Conservation (phyloP, 1,139 yeast species). For the Casaregolazyma lundiana region DNA sequence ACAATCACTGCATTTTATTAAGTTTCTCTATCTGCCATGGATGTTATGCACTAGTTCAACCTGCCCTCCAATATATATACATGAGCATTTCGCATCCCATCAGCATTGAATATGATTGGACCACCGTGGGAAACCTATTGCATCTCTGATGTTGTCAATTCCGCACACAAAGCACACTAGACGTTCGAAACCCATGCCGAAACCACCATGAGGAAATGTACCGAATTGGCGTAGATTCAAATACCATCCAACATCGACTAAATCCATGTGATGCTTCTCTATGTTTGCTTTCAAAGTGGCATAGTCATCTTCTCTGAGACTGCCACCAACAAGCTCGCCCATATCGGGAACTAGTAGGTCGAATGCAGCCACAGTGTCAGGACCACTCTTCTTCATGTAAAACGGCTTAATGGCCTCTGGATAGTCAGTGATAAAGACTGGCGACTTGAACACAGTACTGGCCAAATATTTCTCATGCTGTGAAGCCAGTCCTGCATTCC, state of each 20-base stretch:
- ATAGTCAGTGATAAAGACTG: conserved; percentile 88
- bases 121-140: conserved; percentile 76
- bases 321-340: conserved; percentile 97
- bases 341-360: conserved; percentile 84
- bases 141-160: conserved; percentile 74
- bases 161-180: conserved; percentile 68
- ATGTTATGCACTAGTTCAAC: background rate
- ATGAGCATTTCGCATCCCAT: background rate
- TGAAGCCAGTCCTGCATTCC: conserved; percentile 75
- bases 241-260: conserved; percentile 73
- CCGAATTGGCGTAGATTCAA: conserved; percentile 69
- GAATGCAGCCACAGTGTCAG: conserved; percentile 75
- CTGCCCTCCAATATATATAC: background rate
- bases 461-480: conserved; percentile 94
- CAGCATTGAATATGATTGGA: conserved; percentile 30
- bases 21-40: no score
- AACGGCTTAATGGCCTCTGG: conserved; percentile 80
- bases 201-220: conserved; percentile 91
- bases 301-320: conserved; percentile 74
- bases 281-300: conserved; percentile 48
- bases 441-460: conserved; percentile 58
- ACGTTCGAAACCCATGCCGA: conserved; percentile 93
- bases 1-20: no score
- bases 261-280: conserved; percentile 36
- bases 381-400: conserved; percentile 62